Base-by-base conservation (phyloP, 169 alveolate species). In the Plasmodium sp. region DNA sequence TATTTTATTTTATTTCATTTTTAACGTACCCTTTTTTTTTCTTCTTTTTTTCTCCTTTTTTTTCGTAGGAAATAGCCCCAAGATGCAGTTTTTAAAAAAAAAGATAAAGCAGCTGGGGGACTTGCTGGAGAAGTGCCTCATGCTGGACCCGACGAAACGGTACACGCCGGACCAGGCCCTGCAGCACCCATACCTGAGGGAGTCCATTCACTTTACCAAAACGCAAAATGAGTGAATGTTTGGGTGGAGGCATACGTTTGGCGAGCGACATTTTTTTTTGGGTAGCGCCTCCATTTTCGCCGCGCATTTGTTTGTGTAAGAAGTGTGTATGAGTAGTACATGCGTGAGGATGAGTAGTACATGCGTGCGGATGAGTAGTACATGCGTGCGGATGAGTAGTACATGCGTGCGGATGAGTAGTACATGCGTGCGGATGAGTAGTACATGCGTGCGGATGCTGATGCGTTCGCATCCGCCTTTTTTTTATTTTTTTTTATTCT, bases 121-220 rank as follows among this genome's bases (percentile, higher is more conserved):
- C 96, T 97, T 99, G 58, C 93, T 99, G 27, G 99, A 98, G 91
- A 98, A 98, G 86, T 97, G 99, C 92, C 96, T 98, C 73, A 96
- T 96, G 48, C 95, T 99, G 56, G 99, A 99, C 92, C 99, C 99
- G 9, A 96, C 97, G 79, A 98, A 99, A 83, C 97, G 99, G 93
- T 96, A 98, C 43, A 97, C 99, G 2, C 99, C 99, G 10, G 99
- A 98, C 75, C 98, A 98, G 91, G 99, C 99, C 16, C 96, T 99
- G 71, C 96, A 96, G 82, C 99, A 99, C 94, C 99, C 99, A 10
- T 99, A 98, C 90, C 84, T 96, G 39, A 95, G 96, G 81, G 98
- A 96, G 73, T 94, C 96, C 34, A 77, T 92, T 71, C 97, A 84
- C 62, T 82, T 74, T 56, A 86, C 83, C 45, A 88, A 88, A 88